Conservation (phyloP, 2,329 filamentous ascomycete genomes). For the Sporothrix brunneoviolacea region DNA sequence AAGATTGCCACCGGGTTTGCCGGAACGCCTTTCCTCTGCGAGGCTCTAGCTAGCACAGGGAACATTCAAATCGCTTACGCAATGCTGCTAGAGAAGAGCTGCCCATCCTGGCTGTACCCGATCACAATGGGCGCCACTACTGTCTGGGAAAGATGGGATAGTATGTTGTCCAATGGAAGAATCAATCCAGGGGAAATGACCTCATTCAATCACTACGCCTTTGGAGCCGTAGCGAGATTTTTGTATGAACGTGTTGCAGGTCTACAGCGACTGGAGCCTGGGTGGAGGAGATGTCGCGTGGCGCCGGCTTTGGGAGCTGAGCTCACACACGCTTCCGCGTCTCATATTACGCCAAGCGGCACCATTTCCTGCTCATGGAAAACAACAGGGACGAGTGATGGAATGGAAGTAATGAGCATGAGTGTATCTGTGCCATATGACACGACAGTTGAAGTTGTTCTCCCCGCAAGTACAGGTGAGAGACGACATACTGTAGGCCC, state of each 20-base stretch:
- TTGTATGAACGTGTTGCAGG: slow-evolving; percentile 3
- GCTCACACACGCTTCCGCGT: too few species aligned
- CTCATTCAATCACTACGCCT: slow-evolving; percentile 35
- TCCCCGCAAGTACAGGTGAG: too few species aligned
- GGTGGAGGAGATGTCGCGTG: too few species aligned
- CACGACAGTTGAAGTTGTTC: too few species aligned
- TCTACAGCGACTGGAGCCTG: background rate
- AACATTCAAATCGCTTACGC: slow-evolving; percentile 21
- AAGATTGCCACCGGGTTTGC: slow-evolving; percentile 22
- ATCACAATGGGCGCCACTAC: slow-evolving; percentile 34
- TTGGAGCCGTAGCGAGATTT: slow-evolving; percentile 23
- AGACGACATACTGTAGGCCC: too few species aligned
- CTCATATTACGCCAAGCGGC: too few species aligned
- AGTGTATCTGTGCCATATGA: too few species aligned
- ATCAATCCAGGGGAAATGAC: slow-evolving; percentile 36
- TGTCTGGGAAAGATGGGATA: slow-evolving; percentile 37
- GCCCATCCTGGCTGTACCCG: slow-evolving; percentile 32
- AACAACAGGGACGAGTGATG: too few species aligned
- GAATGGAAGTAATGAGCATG: too few species aligned
- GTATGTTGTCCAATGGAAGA: slow-evolving; percentile 29
- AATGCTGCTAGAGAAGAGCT: slow-evolving; percentile 28
- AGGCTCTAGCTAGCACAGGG: slow-evolving; percentile 19
- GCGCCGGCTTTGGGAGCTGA: too few species aligned
- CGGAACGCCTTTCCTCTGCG: slow-evolving; percentile 20
- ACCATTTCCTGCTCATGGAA: too few species aligned